Evolutionary conservation across 2,329 filamentous ascomycete species (phyloP), one percentile per base, ranked within the genome.

Genomic region (Pestalotiopsis sp.): DNA sequence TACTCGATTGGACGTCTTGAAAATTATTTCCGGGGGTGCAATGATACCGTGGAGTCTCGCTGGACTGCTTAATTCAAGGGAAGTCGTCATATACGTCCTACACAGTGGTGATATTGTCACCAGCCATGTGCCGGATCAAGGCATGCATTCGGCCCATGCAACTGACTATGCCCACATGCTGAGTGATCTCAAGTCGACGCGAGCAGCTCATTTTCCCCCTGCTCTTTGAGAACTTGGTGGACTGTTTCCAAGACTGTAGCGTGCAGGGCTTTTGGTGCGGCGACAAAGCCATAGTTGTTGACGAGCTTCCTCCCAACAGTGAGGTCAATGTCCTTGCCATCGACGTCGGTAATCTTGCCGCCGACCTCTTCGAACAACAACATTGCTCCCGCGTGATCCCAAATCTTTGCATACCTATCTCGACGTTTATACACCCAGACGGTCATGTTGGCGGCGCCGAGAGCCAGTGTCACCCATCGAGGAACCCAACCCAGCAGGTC

Each of bases 321-420:
- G 70, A 88, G 73, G 69, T 88, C 83, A n/a, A 89, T 85, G 1
- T 79, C 77, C 68, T 79, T 80, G 1, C 87, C 87, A 61, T 85
- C 79, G 0, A 88, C 81, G 70, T 90, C 87, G 0, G 86, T 88
- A 64, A 90, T 80, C 68, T 79, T 81, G 1, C 87, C 87, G 1
- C 87, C 87, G 1, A 84, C 80, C 74, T 90, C 87, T 69, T 88
- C 83, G 58, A 87, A 89, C 7, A 90, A 74, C 39, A 90, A 73
- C 85, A 89, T 88, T 0, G 87, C 87, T 2, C 87, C 87, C 0
- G 87, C 87, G 68, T 90, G 87, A 70, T 90, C 87, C 87, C 87
- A 90, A 1, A 86, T 80, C 77, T 90, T 89, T 11, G 82, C 87
- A 12, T 80, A 79, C 0, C 86, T 80, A 27, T 82, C 80, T 23